Conservation (phyloP, 2,329 filamentous ascomycete genomes). For the Purpureocillium takamizusanense region DNA sequence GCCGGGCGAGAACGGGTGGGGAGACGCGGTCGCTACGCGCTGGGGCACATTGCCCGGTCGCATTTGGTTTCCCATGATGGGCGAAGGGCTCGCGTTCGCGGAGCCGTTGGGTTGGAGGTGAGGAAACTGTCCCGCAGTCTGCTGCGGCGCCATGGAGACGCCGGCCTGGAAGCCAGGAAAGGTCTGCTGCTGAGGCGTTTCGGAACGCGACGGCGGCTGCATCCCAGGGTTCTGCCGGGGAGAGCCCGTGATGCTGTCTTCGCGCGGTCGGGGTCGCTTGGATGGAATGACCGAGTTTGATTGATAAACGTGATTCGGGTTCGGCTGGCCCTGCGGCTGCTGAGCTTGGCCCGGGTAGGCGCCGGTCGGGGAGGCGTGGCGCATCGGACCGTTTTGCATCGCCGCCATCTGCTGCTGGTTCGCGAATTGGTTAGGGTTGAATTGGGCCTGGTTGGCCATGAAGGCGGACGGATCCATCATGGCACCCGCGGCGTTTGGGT, state of each 20-base stretch:
- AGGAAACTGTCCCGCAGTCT: conserved; percentile 61
- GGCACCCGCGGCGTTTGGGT: conserved; percentile 44
- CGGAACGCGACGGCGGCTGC: conserved; percentile 75
- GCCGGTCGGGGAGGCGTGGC: conserved; percentile 63
- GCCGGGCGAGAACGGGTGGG: conserved; percentile 79
- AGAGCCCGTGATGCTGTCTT: conserved; percentile 78
- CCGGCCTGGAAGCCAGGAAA: conserved; percentile 63
- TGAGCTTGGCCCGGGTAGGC: conserved; percentile 49
- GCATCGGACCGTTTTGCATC: conserved; percentile 77
- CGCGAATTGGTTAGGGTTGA: conserved; percentile 50
- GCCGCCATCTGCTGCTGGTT: conserved; percentile 45
- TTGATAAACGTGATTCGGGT: conserved; percentile 55
- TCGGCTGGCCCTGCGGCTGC: conserved; percentile 8
- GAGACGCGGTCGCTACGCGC: conserved; percentile 83
- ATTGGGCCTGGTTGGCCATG: conserved; percentile 51
- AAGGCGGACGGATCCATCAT: conserved; percentile 61
- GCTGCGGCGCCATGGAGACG: conserved; percentile 45
- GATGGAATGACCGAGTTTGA: conserved; percentile 82
- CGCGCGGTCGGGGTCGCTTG: conserved; percentile 72
- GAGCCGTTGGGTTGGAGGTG: conserved; percentile 77
- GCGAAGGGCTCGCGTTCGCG: conserved; percentile 80
- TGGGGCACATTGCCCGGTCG: conserved; percentile 63
- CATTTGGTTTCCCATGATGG: conserved; percentile 78
- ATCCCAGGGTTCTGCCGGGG: conserved; percentile 68
- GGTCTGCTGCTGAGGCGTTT: conserved; percentile 75